Evolutionary conservation across 1,284 basidiomycete species (phyloP).

Genomic region (Leccinum pachyderme): DNA sequence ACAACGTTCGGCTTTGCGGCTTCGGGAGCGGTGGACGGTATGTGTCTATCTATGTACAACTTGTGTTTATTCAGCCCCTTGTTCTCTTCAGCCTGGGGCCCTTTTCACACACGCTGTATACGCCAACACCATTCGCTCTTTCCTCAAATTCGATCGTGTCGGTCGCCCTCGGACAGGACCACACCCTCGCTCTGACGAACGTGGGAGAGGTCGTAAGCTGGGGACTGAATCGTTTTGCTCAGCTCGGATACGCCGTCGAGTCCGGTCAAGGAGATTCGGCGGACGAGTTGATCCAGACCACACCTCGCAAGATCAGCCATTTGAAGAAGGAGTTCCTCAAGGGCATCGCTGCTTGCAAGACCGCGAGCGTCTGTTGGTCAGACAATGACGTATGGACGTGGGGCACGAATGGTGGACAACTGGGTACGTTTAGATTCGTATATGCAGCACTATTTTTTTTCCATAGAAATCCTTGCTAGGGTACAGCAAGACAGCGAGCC

Average conservation of each 20-base stretch:
- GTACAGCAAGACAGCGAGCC: slow-evolving; percentile 73
- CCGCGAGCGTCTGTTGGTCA: slow-evolving; percentile 91
- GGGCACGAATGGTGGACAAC: slow-evolving; percentile 94
- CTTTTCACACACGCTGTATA: slow-evolving; percentile 78
- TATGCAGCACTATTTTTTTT: neutral
- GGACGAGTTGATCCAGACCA: slow-evolving; percentile 69
- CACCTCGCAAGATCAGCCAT: slow-evolving; percentile 76
- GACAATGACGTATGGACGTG: slow-evolving; percentile 86
- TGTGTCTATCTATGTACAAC: slow-evolving; percentile 12
- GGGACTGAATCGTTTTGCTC: slow-evolving; percentile 86
- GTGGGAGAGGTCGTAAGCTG: slow-evolving; percentile 86
- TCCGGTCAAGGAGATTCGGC: slow-evolving; percentile 31
- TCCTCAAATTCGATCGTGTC: slow-evolving; percentile 53
- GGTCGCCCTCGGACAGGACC: slow-evolving; percentile 90
- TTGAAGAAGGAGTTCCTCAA: slow-evolving; percentile 79
- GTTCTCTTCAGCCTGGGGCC: slow-evolving; percentile 60
- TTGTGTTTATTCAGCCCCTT: neutral
- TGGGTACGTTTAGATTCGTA: slow-evolving; percentile 53
- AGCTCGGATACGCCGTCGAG: slow-evolving; percentile 89
- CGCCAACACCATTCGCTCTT: slow-evolving; percentile 54
- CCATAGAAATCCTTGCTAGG: slow-evolving; percentile 39
- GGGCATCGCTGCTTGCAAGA: slow-evolving; percentile 87
- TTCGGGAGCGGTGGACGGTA: slow-evolving; percentile 83
- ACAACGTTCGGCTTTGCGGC: slow-evolving; percentile 83
- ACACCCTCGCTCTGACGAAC: slow-evolving; percentile 83